Conservation (phyloP, 2,329 filamentous ascomycete genomes). For the Curvularia verruculosa region DNA sequence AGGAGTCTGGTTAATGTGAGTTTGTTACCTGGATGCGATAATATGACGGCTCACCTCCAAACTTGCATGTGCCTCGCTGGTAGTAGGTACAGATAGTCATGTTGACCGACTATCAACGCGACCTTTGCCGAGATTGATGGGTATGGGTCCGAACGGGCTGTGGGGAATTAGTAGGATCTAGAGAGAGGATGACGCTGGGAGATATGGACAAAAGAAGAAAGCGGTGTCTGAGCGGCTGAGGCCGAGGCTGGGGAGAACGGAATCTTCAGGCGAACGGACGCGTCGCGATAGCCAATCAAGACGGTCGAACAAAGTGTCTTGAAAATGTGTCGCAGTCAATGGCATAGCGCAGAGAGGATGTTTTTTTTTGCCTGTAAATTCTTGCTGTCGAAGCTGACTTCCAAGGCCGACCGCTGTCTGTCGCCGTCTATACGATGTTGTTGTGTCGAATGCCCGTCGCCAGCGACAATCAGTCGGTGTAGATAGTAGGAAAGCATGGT, state of each 20-base stretch:
- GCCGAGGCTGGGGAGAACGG: slow-evolving; percentile 17
- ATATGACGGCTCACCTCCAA: slow-evolving; percentile 60
- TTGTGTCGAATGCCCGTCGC: slow-evolving; percentile 10
- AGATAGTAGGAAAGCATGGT: slow-evolving; percentile 7
- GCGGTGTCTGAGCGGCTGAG: slow-evolving; percentile 12
- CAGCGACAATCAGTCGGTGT: slow-evolving; percentile 14
- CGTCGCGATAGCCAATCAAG: slow-evolving; percentile 30
- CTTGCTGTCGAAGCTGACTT: neutral
- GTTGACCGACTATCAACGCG: slow-evolving; percentile 4
- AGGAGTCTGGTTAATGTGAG: slow-evolving; percentile 56
- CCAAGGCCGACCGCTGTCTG: neutral
- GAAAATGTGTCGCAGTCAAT: slow-evolving; percentile 9
- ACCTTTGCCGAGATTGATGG: neutral
- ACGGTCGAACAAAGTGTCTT: slow-evolving; percentile 15
- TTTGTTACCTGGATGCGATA: neutral
- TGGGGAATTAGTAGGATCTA: slow-evolving; percentile 18
- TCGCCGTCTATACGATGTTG: slow-evolving; percentile 25
- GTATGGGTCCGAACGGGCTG: slow-evolving; percentile 19
- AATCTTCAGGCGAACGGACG: slow-evolving; percentile 24
- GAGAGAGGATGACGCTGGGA: slow-evolving; percentile 11
- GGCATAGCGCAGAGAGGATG: slow-evolving; percentile 7
- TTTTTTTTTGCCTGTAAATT: slow-evolving; percentile 24
- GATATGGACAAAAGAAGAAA: slow-evolving; percentile 10
- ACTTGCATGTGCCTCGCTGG: slow-evolving; percentile 68
- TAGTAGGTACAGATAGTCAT: slow-evolving; percentile 68